Evolutionary conservation across 176 grass and related monocot species (phyloP).

Genomic region (Puccinellia tenuiflora): DNA sequence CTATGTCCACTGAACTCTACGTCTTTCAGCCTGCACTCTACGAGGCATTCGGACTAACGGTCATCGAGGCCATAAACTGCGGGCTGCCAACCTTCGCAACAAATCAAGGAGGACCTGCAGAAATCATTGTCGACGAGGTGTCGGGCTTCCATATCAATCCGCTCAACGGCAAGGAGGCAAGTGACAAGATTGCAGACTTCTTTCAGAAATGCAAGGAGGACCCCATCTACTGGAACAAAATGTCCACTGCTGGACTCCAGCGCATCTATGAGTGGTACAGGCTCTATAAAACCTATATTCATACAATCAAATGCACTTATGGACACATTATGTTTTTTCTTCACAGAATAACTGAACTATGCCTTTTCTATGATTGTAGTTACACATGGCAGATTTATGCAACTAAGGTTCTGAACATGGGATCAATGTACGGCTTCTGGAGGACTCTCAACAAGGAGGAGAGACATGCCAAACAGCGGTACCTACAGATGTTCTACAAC

Average conservation of each 20-base stretch:
- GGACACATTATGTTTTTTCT: neutral
- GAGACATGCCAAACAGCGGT: conserved; percentile 55
- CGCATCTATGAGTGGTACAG: conserved; percentile 88
- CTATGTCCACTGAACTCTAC: neutral
- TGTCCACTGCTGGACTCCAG: conserved; percentile 77
- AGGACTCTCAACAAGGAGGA: conserved; percentile 75
- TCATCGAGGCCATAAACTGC: conserved; percentile 97
- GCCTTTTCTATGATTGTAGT: conserved; percentile 18
- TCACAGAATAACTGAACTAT: neutral
- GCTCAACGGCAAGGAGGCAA: conserved; percentile 54
- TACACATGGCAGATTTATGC: conserved; percentile 99
- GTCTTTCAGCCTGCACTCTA: conserved; percentile 84
- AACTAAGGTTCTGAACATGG: conserved; percentile 79
- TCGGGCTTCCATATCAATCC: conserved; percentile 97
- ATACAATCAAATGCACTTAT: neutral
- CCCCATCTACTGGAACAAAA: conserved; percentile 74
- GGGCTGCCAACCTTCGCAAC: conserved; percentile 91
- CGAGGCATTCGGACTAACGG: conserved; percentile 89
- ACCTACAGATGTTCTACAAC: conserved; percentile 83
- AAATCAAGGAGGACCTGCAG: conserved; percentile 84
- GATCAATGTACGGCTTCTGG: conserved; percentile 83
- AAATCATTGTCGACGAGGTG: conserved; percentile 83
- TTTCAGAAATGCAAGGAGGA: conserved; percentile 89
- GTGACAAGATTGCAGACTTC: conserved; percentile 73
- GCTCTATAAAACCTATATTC: neutral